A percentile compares a stretch with the other conserved stretches of the same genome.
Conservation (phyloP, 2,329 filamentous ascomycete genomes). For the Nigrospora oryzae region DNA sequence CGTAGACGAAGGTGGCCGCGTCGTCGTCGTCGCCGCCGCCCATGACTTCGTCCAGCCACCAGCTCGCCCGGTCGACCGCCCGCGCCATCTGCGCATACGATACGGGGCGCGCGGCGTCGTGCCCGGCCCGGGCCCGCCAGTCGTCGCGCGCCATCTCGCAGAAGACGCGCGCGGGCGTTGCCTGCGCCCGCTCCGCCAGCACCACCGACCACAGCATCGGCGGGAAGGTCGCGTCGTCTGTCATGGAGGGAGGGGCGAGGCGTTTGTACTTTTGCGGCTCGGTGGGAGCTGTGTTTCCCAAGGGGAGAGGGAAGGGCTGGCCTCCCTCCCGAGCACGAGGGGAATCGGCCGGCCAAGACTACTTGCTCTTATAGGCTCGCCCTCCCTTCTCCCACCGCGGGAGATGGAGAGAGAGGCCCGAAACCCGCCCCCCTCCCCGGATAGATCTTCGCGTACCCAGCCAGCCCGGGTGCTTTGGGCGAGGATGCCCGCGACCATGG, state of each 20-base stretch:
- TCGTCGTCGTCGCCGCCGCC: background rate
- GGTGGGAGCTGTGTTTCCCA: too few species aligned
- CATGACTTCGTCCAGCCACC: conserved; percentile 1
- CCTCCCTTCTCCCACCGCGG: too few species aligned
- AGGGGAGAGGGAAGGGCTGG: too few species aligned
- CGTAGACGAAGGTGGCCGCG: background rate
- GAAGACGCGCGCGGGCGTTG: background rate
- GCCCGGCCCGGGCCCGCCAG: background rate
- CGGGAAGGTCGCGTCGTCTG: background rate
- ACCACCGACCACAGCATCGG: background rate
- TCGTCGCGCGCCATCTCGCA: conserved; percentile 1
- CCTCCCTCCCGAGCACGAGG: too few species aligned
- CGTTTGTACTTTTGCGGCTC: too few species aligned
- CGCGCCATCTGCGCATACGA: conserved; percentile 1
- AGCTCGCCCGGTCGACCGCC: conserved; percentile 1
- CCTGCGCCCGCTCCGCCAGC: background rate
- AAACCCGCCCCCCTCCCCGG: too few species aligned
- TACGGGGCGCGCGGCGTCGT: background rate
- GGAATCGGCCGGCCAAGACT: too few species aligned
- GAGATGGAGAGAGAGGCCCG: too few species aligned
- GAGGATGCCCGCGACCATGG: too few species aligned
- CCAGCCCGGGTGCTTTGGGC: too few species aligned
- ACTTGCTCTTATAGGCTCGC: too few species aligned
- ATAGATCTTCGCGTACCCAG: too few species aligned
- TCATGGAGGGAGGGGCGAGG: background rate